Percentiles rank a stretch among this genome's conserved stretches.
Conservation (phyloP, 1,284 basidiomycete genomes). For the Trichosporon inkin region DNA sequence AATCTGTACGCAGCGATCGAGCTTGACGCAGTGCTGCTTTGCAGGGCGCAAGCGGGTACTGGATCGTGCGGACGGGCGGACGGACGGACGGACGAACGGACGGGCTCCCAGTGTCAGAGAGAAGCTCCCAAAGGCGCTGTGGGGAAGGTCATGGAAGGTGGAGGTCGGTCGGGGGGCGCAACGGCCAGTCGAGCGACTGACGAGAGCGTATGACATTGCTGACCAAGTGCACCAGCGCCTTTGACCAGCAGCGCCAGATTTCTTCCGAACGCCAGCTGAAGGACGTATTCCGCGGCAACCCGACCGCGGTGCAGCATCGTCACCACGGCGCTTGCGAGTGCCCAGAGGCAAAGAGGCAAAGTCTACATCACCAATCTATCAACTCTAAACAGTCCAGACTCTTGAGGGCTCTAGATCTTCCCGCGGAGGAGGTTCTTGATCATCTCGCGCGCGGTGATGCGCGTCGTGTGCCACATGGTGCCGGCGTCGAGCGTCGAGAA, state of each 20-base stretch:
- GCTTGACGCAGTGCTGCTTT: neutral
- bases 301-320: too few species aligned
- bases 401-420: constrained; percentile 64
- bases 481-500: constrained; percentile 84
- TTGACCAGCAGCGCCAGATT: too few species aligned
- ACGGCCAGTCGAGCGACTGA: neutral
- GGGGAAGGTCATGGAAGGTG: constrained; percentile 5
- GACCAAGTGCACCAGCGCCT: too few species aligned
- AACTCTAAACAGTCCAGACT: neutral
- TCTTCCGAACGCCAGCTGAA: too few species aligned
- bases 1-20: neutral
- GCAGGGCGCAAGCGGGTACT: neutral
- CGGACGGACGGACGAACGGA: too few species aligned
- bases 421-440: constrained; percentile 73
- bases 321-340: too few species aligned
- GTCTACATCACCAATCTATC: too few species aligned
- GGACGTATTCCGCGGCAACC: too few species aligned
- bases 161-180: neutral
- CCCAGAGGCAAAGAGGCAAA: too few species aligned
- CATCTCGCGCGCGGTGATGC: constrained; percentile 79
- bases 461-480: constrained; percentile 73
- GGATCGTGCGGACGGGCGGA: too few species aligned
- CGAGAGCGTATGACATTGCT: neutral
- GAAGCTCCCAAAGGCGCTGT: neutral
- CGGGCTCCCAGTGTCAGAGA: neutral